These are phyloP conservation scores for Xylaria acuta DNA, from an alignment of 495 filamentous ascomycete species.

Conservation along the genomic window DNA sequence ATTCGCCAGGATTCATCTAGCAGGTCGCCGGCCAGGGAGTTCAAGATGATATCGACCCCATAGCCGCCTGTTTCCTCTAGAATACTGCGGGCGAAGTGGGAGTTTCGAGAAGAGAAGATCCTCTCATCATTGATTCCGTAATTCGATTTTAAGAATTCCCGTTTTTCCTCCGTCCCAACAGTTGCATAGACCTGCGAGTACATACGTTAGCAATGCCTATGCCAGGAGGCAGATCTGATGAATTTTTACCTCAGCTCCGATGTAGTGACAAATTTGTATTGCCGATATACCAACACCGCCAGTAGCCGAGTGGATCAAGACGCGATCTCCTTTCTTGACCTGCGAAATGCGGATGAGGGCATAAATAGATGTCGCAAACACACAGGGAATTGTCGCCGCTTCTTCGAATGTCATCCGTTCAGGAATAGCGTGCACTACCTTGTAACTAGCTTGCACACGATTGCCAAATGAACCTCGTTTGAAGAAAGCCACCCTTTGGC, in stretches of 20 bases:
- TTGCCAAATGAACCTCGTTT: slow-evolving; percentile 40
- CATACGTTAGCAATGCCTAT: slow-evolving; percentile 29
- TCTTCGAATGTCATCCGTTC: slow-evolving; percentile 46
- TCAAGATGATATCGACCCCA: slow-evolving; percentile 62
- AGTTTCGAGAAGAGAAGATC: slow-evolving; percentile 49
- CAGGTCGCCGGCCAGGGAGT: slow-evolving; percentile 58
- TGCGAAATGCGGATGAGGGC: not conserved
- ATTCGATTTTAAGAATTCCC: slow-evolving; percentile 42
- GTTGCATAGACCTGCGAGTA: slow-evolving; percentile 58
- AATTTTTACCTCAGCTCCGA: no score
- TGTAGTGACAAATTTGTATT: slow-evolving; percentile 37
- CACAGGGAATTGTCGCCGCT: slow-evolving; percentile 50
- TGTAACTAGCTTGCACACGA: slow-evolving; percentile 30
- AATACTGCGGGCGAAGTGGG: slow-evolving; percentile 48
- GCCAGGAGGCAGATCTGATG: no score
- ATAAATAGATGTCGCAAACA: slow-evolving; percentile 42
- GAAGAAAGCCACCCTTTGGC: slow-evolving; percentile 42
- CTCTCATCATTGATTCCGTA: slow-evolving; percentile 50
- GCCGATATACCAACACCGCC: slow-evolving; percentile 61
- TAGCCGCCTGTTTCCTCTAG: slow-evolving; percentile 46
- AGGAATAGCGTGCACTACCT: slow-evolving; percentile 37
- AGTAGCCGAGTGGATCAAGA: slow-evolving; percentile 61
- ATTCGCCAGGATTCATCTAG: slow-evolving; percentile 54
- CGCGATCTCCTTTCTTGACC: slow-evolving; percentile 23
- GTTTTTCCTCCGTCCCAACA: slow-evolving; percentile 47